Base-by-base conservation (phyloP, 306 rosid species). In the Sesbania bispinosa region DNA sequence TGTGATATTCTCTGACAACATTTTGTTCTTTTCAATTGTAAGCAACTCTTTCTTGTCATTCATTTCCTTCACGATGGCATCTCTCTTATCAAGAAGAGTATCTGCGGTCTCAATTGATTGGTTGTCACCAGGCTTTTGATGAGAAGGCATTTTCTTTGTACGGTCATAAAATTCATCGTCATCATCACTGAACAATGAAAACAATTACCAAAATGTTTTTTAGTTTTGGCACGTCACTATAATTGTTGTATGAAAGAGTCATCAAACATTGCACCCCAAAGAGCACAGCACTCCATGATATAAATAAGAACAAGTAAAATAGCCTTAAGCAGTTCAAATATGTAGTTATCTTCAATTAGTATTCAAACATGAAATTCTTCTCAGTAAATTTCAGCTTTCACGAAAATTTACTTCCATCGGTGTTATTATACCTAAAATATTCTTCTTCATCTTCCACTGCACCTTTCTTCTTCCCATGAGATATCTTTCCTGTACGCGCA, bases 91-190 rank as follows among this genome's bases (percentile, higher is more conserved):
- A 59, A 94, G 92, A 78, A 90, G 98, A 63, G 96, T 79, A 83
- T 89, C 96, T 1, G 92, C 85, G 43, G 97, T 94, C 88, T 94
- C 98, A 79, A 94, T 35, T 26, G 96, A 84, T 46, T 82, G 90
- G 80, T 68, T 82, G 65, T 88, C 90, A 67, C 83, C 79, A 23
- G 65, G 75, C 78, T 84, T 88, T 77, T 72, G 86, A 79, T 63
- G 71, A 5, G 86, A 70, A 62, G 85, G 62, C 74, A 81, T 90
- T 77, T 73, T 88, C 86, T 89, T 85, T 21, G 96, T 89, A 47
- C 98, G 96, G 77, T 94, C 98, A 64, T 88, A 94, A 81, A 94
- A 94, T 47, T 94, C 98, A 83, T 94, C 98, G 66, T 78, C 82
- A 6, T 88, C 97, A 47, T 90, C 98, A 76, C 98, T 90, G 79